Percentiles rank a stretch among this genome's conserved stretches.
These are phyloP conservation scores for Mortierella claussenii DNA, from an alignment of 192 early-diverging fungal species.

Conservation along the genomic window DNA sequence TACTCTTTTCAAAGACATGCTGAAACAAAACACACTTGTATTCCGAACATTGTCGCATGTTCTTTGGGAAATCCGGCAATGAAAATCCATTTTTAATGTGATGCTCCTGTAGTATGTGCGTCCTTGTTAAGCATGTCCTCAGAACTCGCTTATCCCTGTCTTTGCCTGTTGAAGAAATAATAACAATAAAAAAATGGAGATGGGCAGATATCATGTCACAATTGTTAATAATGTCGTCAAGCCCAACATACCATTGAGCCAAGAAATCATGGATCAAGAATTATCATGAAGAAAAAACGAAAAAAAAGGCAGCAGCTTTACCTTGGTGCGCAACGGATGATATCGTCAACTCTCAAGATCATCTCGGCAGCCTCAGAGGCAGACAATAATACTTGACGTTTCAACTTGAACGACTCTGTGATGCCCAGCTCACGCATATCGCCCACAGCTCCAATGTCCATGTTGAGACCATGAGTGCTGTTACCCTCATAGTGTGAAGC, in stretches of 20 bases:
- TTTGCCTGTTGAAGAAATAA: conserved; percentile 4
- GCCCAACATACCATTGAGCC: neutral
- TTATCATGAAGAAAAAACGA: too few species aligned
- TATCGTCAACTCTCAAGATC: conserved; percentile 98
- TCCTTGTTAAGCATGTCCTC: too few species aligned
- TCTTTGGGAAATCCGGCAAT: too few species aligned
- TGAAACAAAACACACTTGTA: neutral
- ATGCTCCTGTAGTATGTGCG: too few species aligned
- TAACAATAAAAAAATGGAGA: too few species aligned
- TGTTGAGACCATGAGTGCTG: conserved; percentile 83
- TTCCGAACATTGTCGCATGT: too few species aligned
- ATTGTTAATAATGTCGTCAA: too few species aligned
- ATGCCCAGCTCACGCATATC: conserved; percentile 89
- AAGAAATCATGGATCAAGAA: too few species aligned
- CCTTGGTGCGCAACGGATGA: conserved; percentile 90
- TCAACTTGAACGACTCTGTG: conserved; percentile 97
- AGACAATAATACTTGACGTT: conserved; percentile 91
- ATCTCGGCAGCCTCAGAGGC: conserved; percentile 97
- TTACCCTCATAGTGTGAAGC: conserved; percentile 94
- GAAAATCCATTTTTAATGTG: too few species aligned
- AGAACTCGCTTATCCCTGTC: conserved; percentile 35
- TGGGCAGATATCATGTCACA: too few species aligned
- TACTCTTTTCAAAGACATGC: neutral
- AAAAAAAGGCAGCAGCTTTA: too few species aligned
- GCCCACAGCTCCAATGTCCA: conserved; percentile 82